Conservation (phyloP, 1,284 basidiomycete species). For the Porphyrellus sp. region DNA sequence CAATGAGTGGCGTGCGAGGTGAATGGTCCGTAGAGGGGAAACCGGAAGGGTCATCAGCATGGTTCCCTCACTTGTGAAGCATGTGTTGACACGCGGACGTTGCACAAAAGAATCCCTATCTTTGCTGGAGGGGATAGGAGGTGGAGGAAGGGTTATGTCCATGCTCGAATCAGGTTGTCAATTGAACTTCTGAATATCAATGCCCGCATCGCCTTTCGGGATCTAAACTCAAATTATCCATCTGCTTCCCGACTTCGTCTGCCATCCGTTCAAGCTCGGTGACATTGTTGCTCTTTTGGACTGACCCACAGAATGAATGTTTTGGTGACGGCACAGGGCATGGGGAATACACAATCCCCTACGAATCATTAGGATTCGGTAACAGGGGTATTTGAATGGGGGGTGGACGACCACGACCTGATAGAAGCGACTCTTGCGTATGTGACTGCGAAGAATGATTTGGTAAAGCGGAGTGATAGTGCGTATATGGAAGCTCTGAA, state of each 20-base stretch:
- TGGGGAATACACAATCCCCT: conserved; percentile 28
- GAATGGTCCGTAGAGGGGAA: conserved; percentile 14
- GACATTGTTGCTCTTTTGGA: conserved; percentile 55
- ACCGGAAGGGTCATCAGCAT: conserved; percentile 8
- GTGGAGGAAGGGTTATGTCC: conserved; percentile 60
- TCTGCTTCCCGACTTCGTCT: conserved; percentile 45
- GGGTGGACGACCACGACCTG: conserved; percentile 14
- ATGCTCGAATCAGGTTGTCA: conserved; percentile 4
- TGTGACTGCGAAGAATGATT: conserved; percentile 30
- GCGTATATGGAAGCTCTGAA: conserved; percentile 55
- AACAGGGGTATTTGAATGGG: conserved; percentile 22
- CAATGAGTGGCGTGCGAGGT: conserved; percentile 44
- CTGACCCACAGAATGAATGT: conserved; percentile 35
- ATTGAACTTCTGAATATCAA: conserved; percentile 11
- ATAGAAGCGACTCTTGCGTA: conserved; percentile 7
- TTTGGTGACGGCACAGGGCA: conserved; percentile 32
- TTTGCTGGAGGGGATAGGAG: conserved; percentile 48
- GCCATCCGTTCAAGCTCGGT: conserved; percentile 67
- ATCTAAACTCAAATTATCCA: conserved; percentile 41
- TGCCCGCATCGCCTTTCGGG: conserved; percentile 31
- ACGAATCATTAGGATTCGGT: conserved; percentile 33
- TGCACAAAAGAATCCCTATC: conserved; percentile 20
- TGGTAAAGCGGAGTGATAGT: conserved; percentile 62
- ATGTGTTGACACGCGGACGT: conserved; percentile 29
- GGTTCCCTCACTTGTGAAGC: conserved; percentile 15